Evolutionary conservation across 1,139 yeast species (phyloP).

Genomic region (Meyerozyma guilliermondii): DNA sequence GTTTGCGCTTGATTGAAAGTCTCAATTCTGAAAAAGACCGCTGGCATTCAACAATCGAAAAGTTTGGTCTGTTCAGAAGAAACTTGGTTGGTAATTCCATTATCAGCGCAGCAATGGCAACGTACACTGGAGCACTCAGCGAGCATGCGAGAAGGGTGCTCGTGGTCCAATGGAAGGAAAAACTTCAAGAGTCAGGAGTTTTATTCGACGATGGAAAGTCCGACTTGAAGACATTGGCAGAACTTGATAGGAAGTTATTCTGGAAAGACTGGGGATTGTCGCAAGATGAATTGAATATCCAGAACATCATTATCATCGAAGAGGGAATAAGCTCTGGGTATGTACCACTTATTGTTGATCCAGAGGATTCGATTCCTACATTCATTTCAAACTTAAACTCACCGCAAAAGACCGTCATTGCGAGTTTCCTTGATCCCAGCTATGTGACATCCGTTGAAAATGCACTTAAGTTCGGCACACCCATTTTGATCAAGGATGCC

Average conservation of each 20-base stretch:
- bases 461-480: slow-evolving; percentile 79
- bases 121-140: slow-evolving; percentile 60
- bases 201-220: slow-evolving; percentile 32
- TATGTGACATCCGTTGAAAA: slow-evolving; percentile 71
- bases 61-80: slow-evolving; percentile 44
- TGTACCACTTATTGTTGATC: slow-evolving; percentile 67
- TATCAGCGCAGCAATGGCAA: slow-evolving; percentile 55
- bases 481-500: slow-evolving; percentile 68
- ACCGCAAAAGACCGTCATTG: slow-evolving; percentile 40
- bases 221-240: slow-evolving; percentile 32
- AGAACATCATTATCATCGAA: slow-evolving; percentile 56
- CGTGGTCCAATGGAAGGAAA: slow-evolving; percentile 34
- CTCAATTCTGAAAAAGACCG: slow-evolving; percentile 67
- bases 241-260: slow-evolving; percentile 32
- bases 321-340: slow-evolving; percentile 15
- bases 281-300: slow-evolving; percentile 55
- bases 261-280: slow-evolving; percentile 57
- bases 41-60: slow-evolving; percentile 59
- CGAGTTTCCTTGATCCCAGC: slow-evolving; percentile 72
- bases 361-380: slow-evolving; percentile 46
- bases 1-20: slow-evolving; percentile 57
- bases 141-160: slow-evolving; percentile 44
- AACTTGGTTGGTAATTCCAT: slow-evolving; percentile 61
- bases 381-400: slow-evolving; percentile 29
- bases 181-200: slow-evolving; percentile 36